Conservation (phyloP, 2,329 filamentous ascomycete genomes). For the Mycogone perniciosa region DNA sequence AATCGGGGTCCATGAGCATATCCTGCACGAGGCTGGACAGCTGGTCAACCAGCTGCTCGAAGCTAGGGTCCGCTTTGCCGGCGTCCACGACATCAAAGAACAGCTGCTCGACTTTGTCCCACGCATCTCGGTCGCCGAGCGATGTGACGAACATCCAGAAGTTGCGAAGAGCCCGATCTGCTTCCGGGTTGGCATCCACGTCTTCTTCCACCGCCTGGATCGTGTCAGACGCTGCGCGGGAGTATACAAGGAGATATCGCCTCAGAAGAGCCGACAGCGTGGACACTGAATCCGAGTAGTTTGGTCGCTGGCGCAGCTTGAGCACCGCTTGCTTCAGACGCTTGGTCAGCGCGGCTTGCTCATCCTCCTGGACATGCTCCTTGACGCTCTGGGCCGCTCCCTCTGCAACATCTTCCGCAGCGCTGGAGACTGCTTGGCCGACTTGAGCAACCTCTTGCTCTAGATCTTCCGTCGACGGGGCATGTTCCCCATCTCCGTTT, state of each 20-base stretch:
- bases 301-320: conserved; percentile 66
- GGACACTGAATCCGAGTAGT: conserved; percentile 83
- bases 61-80: conserved; percentile 70
- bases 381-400: conserved; percentile 64
- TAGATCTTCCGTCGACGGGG: conserved; percentile 58
- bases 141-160: conserved; percentile 76
- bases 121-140: conserved; percentile 67
- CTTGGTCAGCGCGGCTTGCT: conserved; percentile 65
- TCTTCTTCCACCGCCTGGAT: conserved; percentile 62
- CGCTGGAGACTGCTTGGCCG: conserved; percentile 47
- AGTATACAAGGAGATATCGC: conserved; percentile 72
- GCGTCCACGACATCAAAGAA: conserved; percentile 69
- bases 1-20: conserved; percentile 77
- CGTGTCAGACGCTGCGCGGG: conserved; percentile 62
- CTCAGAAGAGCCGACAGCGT: conserved; percentile 69
- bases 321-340: conserved; percentile 71
- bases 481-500: conserved; percentile 33
- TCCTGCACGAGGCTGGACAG: conserved; percentile 69
- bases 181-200: conserved; percentile 64
- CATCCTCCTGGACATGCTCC: conserved; percentile 65
- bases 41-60: conserved; percentile 70
- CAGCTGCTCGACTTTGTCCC: conserved; percentile 65
- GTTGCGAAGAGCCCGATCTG: conserved; percentile 69
- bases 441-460: conserved; percentile 51
- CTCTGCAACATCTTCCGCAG: conserved; percentile 43